Evolutionary conservation across 2,329 filamentous ascomycete species (phyloP).

Genomic region (Cercospora canescens): DNA sequence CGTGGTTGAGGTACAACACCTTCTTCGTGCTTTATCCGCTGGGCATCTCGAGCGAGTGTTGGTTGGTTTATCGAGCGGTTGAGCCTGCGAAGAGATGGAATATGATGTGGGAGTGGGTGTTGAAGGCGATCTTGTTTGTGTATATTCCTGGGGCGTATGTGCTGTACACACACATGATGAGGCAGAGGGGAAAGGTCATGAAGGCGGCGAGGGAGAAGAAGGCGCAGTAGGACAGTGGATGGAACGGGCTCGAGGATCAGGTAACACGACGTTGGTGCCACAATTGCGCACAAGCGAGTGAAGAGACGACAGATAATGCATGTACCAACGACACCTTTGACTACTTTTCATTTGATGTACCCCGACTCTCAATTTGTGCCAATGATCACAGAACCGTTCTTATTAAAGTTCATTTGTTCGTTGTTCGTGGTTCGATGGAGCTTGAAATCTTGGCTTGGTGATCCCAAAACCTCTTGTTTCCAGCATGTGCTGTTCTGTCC

Average conservation of each 20-base stretch:
- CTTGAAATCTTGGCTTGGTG: neutral
- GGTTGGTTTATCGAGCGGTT: constrained; percentile 70
- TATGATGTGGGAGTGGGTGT: constrained; percentile 56
- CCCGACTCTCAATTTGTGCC: neutral
- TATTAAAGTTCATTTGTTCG: neutral
- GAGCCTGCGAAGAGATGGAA: constrained; percentile 57
- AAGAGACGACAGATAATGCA: neutral
- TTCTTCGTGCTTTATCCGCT: constrained; percentile 93
- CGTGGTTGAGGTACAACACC: constrained; percentile 84
- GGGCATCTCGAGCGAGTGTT: constrained; percentile 85
- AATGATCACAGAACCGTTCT: neutral
- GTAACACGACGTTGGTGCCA: neutral
- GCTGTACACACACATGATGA: constrained; percentile 93
- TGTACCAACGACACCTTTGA: neutral
- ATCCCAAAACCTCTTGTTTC: neutral
- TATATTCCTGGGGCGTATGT: constrained; percentile 87
- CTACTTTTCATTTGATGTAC: neutral
- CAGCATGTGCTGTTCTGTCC: neutral
- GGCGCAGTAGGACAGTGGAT: constrained; percentile 23
- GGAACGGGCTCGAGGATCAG: neutral
- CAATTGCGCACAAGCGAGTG: neutral
- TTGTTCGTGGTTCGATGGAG: too few species aligned
- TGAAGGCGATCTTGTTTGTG: constrained; percentile 67
- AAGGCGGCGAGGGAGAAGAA: constrained; percentile 54
- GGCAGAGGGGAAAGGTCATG: constrained; percentile 79